Base-by-base conservation (phyloP, 768 basidiomycete genomes). In the Psilocybe cyanescens region DNA sequence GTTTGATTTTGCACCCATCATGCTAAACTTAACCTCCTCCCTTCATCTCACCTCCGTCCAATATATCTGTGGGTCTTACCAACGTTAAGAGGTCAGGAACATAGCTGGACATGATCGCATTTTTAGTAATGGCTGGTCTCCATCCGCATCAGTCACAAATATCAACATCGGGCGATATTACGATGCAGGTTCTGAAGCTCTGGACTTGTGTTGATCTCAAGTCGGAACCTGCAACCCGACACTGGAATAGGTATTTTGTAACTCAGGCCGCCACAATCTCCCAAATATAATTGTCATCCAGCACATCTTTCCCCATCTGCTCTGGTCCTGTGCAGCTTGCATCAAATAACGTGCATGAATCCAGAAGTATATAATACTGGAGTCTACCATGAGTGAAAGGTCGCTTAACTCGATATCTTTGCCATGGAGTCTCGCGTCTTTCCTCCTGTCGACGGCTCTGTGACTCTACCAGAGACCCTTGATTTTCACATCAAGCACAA, bases 401-500 rank as follows among this genome's bases (percentile, higher is more conserved):
- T 33, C 51, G 17, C 47, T 39, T 55, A n/a, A 49, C 24, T n/a
- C 45, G 8, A 11, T 28, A 41, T 51, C 48, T 51, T 44, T 55
- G 52, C 51, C 8, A 62, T 58, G 61, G 51, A 62, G 24, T 30
- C 51, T 53, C 56, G 57, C 24, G 56, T 62, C 49, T 64, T 60
- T 39, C 67, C 67, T 11, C 73, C 75, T 6, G 55, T 70, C 6
- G 75, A 79, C 45, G 73, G 73, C 19, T 74, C 77, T 17, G 54
- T 78, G 3, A 72, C 70, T 11, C 57, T 77, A 3, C 73, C 71
- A 46, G 74, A 76, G 61, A 64, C 67, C 29, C 47, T 76, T 6
- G 76, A 74, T 60, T 77, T 75, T 64, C 70, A 80, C 54, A 70
- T 68, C 17, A 59, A 69, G 33, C 66, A 74, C 49, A 79, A 79